phyloP scores from a whole-genome alignment of 306 rosid genomes.

The Erythrophleum fordii region DNA sequence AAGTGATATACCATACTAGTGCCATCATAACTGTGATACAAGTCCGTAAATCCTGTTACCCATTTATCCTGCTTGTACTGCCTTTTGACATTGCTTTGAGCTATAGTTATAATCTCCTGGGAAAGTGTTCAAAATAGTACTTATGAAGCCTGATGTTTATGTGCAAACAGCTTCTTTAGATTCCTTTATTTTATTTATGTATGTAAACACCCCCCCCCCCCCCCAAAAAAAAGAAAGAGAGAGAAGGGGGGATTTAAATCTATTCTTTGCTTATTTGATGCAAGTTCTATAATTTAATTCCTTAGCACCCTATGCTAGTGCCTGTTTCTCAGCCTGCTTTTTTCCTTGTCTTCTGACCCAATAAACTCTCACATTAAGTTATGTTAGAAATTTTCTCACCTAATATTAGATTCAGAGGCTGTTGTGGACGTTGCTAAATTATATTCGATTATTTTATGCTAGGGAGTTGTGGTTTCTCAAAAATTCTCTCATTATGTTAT shows the following conservation, averaged over 20 bases:
- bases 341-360: no score
- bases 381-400: not conserved
- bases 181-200: not conserved
- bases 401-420: not conserved
- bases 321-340: no score
- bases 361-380: not conserved
- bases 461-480: not conserved
- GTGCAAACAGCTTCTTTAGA: not conserved
- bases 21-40: conserved; percentile 8
- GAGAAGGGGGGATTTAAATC: not conserved
- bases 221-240: not conserved
- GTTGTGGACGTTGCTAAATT: not conserved
- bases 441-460: not conserved
- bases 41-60: not conserved
- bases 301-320: no score
- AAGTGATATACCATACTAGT: not conserved
- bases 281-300: not conserved
- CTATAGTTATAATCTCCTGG: not conserved
- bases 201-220: no score
- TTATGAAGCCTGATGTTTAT: not conserved
- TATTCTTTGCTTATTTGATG: not conserved
- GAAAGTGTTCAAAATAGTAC: not conserved
- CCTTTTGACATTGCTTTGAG: not conserved
- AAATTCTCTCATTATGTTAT: not conserved
- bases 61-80: not conserved